Conservation (phyloP, 2,329 filamentous ascomycete genomes). For the Aciculosporium take region DNA sequence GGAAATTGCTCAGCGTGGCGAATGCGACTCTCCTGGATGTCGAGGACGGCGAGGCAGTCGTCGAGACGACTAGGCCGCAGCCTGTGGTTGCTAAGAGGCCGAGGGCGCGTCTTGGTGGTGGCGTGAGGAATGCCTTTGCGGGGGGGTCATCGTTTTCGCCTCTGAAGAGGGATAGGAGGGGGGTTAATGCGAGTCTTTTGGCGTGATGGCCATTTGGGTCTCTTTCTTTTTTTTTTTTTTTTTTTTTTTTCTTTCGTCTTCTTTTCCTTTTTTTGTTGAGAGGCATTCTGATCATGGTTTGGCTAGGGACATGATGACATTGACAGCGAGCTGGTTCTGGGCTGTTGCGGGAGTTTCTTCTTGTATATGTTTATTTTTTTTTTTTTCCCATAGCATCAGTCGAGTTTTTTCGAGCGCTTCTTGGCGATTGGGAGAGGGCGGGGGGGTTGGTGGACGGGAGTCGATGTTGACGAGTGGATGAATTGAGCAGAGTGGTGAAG, state of each 20-base stretch:
- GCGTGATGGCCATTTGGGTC: slow-evolving; percentile 21
- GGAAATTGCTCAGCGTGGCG: slow-evolving; percentile 51
- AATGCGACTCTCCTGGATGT: slow-evolving; percentile 58
- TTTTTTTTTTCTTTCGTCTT: background rate
- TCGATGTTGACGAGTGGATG: no score
- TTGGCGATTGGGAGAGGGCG: no score
- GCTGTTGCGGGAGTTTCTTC: background rate
- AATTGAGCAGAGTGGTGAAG: no score
- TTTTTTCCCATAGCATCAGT: background rate
- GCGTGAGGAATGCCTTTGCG: slow-evolving; percentile 32
- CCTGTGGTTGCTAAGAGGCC: slow-evolving; percentile 4
- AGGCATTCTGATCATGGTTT: no score
- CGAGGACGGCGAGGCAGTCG: slow-evolving; percentile 36
- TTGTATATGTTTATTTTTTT: no score
- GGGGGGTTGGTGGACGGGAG: no score
- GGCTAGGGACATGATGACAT: no score
- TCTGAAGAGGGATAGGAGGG: slow-evolving; percentile 54
- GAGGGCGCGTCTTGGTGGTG: slow-evolving; percentile 10
- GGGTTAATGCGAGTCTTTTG: slow-evolving; percentile 46
- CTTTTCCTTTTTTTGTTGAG: background rate
- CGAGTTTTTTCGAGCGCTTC: no score
- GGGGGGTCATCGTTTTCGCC: slow-evolving; percentile 50
- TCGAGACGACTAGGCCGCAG: background rate
- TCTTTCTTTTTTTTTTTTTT: background rate
- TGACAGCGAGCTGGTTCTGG: slow-evolving; percentile 1